Percentiles rank a stretch among this genome's conserved stretches.
Evolutionary conservation across 176 grass and related monocot species (phyloP).

Genomic region (Leersia perrieri): DNA sequence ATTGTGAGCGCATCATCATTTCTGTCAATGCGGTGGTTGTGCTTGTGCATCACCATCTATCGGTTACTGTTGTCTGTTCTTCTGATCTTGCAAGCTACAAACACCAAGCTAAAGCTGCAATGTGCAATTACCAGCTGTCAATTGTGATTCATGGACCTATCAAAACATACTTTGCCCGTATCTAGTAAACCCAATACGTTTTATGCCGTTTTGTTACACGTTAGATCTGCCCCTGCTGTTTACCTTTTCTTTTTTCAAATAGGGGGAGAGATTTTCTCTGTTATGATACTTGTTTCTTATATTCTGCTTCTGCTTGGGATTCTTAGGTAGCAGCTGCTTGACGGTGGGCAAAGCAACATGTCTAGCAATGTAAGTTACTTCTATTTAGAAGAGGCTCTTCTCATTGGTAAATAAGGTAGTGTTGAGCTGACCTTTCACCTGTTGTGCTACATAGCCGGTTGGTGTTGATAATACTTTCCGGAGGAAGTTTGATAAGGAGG

Average conservation of each 20-base stretch:
- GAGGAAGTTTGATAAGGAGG: conserved; percentile 92
- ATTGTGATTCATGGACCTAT: neutral
- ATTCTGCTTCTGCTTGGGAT: neutral
- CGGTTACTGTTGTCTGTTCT: too few relatives aligned
- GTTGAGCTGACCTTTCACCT: conserved; percentile 16
- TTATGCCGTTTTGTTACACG: too few relatives aligned
- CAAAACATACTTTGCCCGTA: neutral
- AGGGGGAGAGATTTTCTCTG: too few relatives aligned
- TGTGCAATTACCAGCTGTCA: neutral
- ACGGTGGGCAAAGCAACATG: conserved; percentile 38
- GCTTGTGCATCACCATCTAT: too few relatives aligned
- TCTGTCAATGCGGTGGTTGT: too few relatives aligned
- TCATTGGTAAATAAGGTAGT: neutral
- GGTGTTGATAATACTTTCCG: conserved; percentile 89
- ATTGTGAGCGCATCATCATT: too few relatives aligned
- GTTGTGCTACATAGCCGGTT: conserved; percentile 51
- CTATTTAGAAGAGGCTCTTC: neutral
- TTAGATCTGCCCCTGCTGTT: too few relatives aligned
- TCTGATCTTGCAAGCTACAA: neutral
- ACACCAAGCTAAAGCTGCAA: neutral
- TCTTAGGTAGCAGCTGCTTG: conserved; percentile 3
- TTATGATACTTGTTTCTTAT: neutral
- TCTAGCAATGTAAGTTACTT: conserved; percentile 50
- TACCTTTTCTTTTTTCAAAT: too few relatives aligned
- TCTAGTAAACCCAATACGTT: neutral